A percentile compares a stretch with the other conserved stretches of the same genome.
Evolutionary conservation across 2,329 filamentous ascomycete genomes (phyloP).

Genomic region (Fusarium brevicatenulatum): DNA sequence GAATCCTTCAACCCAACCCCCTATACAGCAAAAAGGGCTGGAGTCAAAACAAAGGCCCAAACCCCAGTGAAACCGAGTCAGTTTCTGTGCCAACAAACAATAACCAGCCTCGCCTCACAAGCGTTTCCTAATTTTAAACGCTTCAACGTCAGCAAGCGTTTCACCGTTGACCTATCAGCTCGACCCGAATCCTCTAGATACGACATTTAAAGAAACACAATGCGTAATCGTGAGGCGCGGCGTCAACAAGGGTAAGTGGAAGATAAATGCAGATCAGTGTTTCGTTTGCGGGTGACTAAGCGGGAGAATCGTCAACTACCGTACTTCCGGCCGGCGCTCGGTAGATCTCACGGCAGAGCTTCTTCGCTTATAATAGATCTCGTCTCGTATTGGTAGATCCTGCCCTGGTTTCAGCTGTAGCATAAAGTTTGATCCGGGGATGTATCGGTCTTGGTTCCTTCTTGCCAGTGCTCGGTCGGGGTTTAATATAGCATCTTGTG

Average conservation of each 20-base stretch:
- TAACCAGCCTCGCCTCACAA: not conserved
- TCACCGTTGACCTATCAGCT: not conserved
- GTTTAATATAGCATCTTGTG: rapidly evolving
- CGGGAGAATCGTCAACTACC: not conserved
- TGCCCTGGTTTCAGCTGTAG: not conserved
- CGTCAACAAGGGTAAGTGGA: not conserved
- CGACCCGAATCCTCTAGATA: not conserved
- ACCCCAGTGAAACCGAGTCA: not conserved
- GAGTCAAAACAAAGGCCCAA: not conserved
- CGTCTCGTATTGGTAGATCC: not conserved
- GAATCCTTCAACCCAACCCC: not conserved
- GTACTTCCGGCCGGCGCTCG: not conserved
- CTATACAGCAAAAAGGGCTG: not conserved
- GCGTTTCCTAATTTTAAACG: not conserved
- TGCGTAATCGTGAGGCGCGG: not conserved
- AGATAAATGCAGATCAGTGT: not conserved
- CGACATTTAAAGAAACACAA: not conserved
- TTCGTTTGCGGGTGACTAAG: not conserved
- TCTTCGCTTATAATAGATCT: not conserved
- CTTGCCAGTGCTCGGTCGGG: rapidly evolving
- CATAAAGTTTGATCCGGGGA: not conserved
- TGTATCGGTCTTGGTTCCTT: rapidly evolving
- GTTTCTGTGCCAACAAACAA: not conserved
- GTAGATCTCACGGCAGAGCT: not conserved
- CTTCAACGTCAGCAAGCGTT: not conserved